Percentiles rank a stretch among this genome's conserved stretches.
phyloP scores from a whole-genome alignment of 83 land plant genomes.

The Larix sibirica region DNA sequence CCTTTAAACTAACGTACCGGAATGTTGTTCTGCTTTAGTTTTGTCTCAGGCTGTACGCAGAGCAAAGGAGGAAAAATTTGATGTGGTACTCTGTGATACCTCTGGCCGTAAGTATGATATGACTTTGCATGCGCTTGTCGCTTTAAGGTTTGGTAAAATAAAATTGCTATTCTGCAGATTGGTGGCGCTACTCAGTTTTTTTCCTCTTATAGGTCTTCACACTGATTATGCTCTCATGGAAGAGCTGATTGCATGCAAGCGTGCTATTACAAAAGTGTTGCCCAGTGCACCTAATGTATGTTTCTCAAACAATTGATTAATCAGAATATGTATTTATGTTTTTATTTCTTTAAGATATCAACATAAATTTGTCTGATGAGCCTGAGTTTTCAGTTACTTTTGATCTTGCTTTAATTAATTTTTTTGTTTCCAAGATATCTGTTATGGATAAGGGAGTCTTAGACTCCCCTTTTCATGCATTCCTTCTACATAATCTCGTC shows the following conservation, averaged over 20 bases:
- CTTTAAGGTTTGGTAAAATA: background rate
- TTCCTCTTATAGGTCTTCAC: constrained; percentile 72
- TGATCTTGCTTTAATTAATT: background rate
- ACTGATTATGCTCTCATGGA: constrained; percentile 95
- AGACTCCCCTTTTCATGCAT: background rate
- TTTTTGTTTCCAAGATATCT: constrained; percentile 1
- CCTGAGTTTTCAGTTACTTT: background rate
- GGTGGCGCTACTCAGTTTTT: background rate
- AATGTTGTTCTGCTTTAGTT: constrained; percentile 56
- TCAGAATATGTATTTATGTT: background rate
- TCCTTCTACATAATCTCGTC: background rate
- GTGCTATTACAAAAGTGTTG: constrained; percentile 77
- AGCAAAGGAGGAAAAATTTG: constrained; percentile 80
- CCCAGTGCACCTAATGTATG: constrained; percentile 95
- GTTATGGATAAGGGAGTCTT: background rate
- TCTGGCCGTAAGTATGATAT: constrained; percentile 86
- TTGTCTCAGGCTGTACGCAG: constrained; percentile 85
- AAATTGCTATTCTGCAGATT: background rate
- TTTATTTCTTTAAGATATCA: background rate
- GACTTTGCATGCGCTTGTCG: too few species aligned
- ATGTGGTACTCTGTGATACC: constrained; percentile 92
- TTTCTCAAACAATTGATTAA: background rate
- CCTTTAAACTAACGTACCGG: constrained; percentile 1
- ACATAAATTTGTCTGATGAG: background rate
- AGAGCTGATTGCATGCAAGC: constrained; percentile 88